Base-by-base conservation (phyloP, 306 rosid genomes). In the Malus sieversii region DNA sequence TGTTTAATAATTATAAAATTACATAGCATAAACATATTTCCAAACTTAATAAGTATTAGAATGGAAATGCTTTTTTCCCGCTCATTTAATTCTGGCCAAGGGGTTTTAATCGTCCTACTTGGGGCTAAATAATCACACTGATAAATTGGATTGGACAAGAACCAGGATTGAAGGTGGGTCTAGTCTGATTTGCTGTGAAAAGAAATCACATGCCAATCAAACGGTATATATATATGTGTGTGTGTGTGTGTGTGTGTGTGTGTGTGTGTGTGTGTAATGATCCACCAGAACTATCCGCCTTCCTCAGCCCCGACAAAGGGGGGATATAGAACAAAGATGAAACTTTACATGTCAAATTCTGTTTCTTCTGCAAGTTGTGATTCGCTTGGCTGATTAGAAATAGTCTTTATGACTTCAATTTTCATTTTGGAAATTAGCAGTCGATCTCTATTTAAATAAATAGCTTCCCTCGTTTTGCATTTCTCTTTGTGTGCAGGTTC, bases 401-500 rank as follows among this genome's bases (percentile, higher is more conserved):
- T 71, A 51, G 18, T 71, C 10, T 53, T 10, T 71, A 29, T 32
- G 75, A 71, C 44, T 51, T 32, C 4, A 0, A 11, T 32, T 52
- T n/a, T 53, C 20, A 8, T 53, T 10, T 71, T 63, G 23, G 23
- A 5, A 8, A 64, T 32, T 3, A 64, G 22, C 44, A 18, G 19
- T 64, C 19, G 18, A 32, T 64, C 22, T 32, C 23, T 30, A 9
- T 27, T 3, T 27, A 61, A 12, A 27, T 61, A 57, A 57, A 20
- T 13, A 27, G n/a, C 29, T 27, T 61, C 0, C 1, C n/a, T 38
- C 55, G 58, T 23, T 62, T 19, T 70, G 32, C 15, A 14, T 67
- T 33, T 15, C 73, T 62, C 70, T 57, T 20, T 72, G 53, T 82
- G 48, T 78, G 71, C 91, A 92, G 99, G 99, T 84, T 95, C 97